Evolutionary conservation across 805 yeast species (phyloP).

Genomic region (Kurtzmaniella cleridarum): DNA sequence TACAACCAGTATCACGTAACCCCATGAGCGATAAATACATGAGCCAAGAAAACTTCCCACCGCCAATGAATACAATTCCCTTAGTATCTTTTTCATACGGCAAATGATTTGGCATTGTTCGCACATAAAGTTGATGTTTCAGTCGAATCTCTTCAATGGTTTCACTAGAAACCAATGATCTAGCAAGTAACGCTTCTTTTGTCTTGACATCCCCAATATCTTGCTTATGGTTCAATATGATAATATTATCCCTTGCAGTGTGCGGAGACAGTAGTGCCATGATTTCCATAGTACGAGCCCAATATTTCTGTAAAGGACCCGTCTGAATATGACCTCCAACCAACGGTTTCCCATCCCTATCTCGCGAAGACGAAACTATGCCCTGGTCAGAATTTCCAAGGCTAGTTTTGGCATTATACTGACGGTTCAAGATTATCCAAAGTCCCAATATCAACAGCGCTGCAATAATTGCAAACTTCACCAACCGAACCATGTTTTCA

Average conservation of each 20-base stretch:
- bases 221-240: background rate
- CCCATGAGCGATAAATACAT: slow-evolving; percentile 35
- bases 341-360: background rate
- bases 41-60: slow-evolving; percentile 39
- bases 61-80: slow-evolving; percentile 36
- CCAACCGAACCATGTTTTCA: too few species aligned
- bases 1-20: slow-evolving; percentile 38
- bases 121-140: background rate
- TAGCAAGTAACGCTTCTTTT: slow-evolving; percentile 1
- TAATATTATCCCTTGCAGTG: too few species aligned
- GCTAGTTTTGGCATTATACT: too few species aligned
- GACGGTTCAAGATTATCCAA: too few species aligned
- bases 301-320: background rate
- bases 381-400: too few species aligned
- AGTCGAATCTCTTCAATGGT: slow-evolving; percentile 1
- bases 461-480: too few species aligned
- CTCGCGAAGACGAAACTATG: too few species aligned
- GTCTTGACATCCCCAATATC: slow-evolving; percentile 1
- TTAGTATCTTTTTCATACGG: slow-evolving; percentile 5
- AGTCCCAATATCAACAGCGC: too few species aligned
- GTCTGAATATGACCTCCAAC: background rate
- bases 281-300: too few species aligned
- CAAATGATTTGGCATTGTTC: slow-evolving; percentile 1
- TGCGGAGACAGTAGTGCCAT: too few species aligned
- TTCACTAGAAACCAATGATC: background rate